Evolutionary conservation across 495 filamentous ascomycete species (phyloP), one percentile per base, ranked within the genome.

Genomic region (Schizothecium vesticola): DNA sequence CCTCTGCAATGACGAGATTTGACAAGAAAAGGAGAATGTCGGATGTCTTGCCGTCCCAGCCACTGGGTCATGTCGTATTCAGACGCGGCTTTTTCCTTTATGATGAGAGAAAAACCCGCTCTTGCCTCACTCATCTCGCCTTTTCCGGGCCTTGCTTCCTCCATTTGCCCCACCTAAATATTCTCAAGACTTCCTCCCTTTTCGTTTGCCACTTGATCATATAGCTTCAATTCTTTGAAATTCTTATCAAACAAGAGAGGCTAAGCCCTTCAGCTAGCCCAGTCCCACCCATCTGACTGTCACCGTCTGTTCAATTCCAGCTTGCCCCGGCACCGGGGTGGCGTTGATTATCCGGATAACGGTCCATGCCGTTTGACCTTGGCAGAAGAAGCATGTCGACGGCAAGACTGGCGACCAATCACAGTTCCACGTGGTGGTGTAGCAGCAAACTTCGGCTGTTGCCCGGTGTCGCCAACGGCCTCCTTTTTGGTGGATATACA

Each of bases 141-240:
- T 26, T 33, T 51, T 21, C 63, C 63, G 63, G 63, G 31, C 63
- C 63, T 64, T 57, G 36, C 28, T 64, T 26, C 43, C 63, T n/a
- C 31, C 2, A 3, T 11, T 22, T 12, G 36, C 63, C n/a, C 61
- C 28, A 63, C 29, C 4, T n/a, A 22, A 22, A 13, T 63, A 16
- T 31, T 22, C 16, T 63, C 28, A 61, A 19, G 55, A n/a, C 19
- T 19, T 6, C n/a, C 19, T 56, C 55, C 55, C 26, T 6, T 3
- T 28, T 6, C 26, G 33, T 43, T 43, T 51, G 43, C 43, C 43
- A 51, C 43, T n/a, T 29, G 5, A 51, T n/a, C 43, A 7, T n/a
- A n/a, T 51, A 7, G 6, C 19, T 51, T n/a, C 7, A 51, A 51
- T n/a, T 8, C 19, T n/a, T 51, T n/a, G 6, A n/a, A 19, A 51